Evolutionary conservation across 306 rosid species (phyloP), one percentile per base, ranked within the genome.

Genomic region (Vicia villosa): DNA sequence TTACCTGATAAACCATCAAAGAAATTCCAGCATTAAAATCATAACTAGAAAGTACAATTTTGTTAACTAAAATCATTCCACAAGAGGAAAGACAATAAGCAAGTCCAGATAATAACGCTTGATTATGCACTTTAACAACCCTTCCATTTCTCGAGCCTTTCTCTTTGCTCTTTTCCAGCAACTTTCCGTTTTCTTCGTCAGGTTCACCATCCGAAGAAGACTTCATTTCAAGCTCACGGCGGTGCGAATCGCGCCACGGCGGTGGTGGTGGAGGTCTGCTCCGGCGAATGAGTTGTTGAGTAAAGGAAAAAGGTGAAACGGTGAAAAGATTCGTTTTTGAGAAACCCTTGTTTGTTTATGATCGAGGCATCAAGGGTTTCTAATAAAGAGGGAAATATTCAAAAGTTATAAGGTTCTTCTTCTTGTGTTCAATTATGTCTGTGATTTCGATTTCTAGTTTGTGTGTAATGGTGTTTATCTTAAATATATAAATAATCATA

Each of bases 1-100:
- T 80, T 72, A 94, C 99, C 99, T 91, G 99, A 83, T 91, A 94
- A 65, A 94, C 51, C 99, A 94, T 94, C 82, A 94, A 76, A 20
- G 89, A 87, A 71, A 94, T 89, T 69, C 96, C 99, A 17, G 99
- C 99, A 77, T 87, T 87, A 75, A 94, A 94, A 75, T 79, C 78
- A 81, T 91, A 94, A 68, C 89, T 87, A 60, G 99, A 94, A 83
- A 91, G 97, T 75, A 94, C 95, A 50, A 87, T 82, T 84, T 91
- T 94, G 83, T 94, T 94, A 55, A 94, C 71, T 74, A 94, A 77
- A 59, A 94, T 94, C 99, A 94, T 94, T 75, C 99, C 79, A 79
- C 99, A 94, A 0, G 99, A 94, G 21, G 97, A 91, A 56, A 91
- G 13, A 66, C 99, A 94, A 77, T 94, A 94, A 4, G 97, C 97